Evolutionary conservation across 2,329 filamentous ascomycete species (phyloP), one percentile per base, ranked within the genome.

Genomic region (Xylaria sp.): DNA sequence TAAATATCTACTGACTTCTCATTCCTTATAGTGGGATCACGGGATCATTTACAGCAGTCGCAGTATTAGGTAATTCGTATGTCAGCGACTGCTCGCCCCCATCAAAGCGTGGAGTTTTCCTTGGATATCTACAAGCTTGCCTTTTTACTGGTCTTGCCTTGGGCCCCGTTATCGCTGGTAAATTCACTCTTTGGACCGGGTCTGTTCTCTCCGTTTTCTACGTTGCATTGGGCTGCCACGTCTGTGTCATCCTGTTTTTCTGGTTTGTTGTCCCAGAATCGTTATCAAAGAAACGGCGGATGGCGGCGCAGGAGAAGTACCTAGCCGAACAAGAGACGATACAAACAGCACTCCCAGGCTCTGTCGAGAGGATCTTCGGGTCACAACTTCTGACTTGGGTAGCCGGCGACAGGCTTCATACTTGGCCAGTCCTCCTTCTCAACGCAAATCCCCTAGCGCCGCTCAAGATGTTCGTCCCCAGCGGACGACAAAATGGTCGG

Each of bases 91-190:
- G 93, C 79, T 95, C 94, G 0, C 84, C 92, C 3, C 92, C 94
- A 0, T 91, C 92, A 34, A 89, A 88, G 75, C 89, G 96, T 21
- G 92, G 91, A 68, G 92, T 97, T 7, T 89, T 90, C 4, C 96
- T 98, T 78, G 94, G 93, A 6, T 95, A 94, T 77, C 91, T 98
- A 74, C 93, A 98, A 75, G 94, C 93, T 11, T 94, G 91, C 73
- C 84, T 99, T 8, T 98, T 97, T 79, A 86, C 88, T 1, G 96
- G 96, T n/a, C 88, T 98, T 54, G 95, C 96, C 0, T 81, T 95
- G 36, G 96, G 96, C 0, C 96, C 96, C 7, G 85, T 97, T 2
- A 76, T 97, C 24, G 91, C 94, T 0, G 94, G 92, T 1, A 91
- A 92, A 73, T 84, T 98, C 51, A 91, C 97, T 75, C 88, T 92